phyloP scores from a whole-genome alignment of 2,329 filamentous ascomycete genomes.

The Dothiorella sarmentorum region DNA sequence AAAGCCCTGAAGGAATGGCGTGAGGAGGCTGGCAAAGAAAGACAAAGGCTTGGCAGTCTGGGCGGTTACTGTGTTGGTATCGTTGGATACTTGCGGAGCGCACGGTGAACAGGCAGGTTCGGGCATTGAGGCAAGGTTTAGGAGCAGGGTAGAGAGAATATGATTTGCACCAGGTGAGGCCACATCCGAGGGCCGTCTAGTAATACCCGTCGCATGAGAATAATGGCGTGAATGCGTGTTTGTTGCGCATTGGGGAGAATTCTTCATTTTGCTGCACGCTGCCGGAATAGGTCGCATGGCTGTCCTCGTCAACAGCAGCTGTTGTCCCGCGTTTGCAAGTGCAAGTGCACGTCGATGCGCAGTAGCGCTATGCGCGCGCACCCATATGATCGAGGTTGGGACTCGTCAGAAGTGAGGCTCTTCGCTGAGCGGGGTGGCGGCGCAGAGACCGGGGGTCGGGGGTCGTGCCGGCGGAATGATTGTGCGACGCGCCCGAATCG shows the following conservation, averaged over 20 bases:
- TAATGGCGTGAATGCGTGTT: constrained; percentile 13
- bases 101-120: constrained; percentile 12
- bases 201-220: neutral
- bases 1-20: constrained; percentile 67
- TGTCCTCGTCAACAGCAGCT: neutral
- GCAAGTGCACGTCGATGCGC: neutral
- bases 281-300: neutral
- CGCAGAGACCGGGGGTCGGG: too few species aligned
- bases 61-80: constrained; percentile 88
- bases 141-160: neutral
- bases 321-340: neutral
- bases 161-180: neutral
- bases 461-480: too few species aligned
- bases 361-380: neutral
- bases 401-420: too few species aligned
- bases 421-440: neutral
- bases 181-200: constrained; percentile 4
- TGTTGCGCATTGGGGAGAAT: neutral
- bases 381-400: neutral
- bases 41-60: constrained; percentile 66
- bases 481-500: constrained; percentile 4
- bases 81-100: constrained; percentile 70
- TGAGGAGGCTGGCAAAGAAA: constrained; percentile 67
- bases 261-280: neutral
- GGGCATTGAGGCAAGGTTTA: constrained; percentile 6